Evolutionary conservation across 345 rosid species (phyloP).

Genomic region (Brassica incana): DNA sequence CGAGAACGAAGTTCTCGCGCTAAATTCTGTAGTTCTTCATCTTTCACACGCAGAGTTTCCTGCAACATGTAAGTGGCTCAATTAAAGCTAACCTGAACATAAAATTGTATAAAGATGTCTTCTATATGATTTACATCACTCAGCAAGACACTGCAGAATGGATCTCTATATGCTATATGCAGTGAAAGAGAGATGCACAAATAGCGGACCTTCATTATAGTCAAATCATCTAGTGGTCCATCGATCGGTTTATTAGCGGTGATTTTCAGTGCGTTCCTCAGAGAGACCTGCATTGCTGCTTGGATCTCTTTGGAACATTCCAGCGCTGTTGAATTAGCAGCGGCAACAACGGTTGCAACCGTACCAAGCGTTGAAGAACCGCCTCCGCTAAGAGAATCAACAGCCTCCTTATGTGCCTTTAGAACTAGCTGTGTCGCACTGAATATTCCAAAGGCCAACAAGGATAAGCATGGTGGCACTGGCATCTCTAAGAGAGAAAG

Average conservation of each 20-base stretch:
- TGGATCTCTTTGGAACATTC: slow-evolving; percentile 97
- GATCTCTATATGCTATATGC: too few species aligned
- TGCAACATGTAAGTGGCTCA: slow-evolving; percentile 39
- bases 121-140: not conserved
- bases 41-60: slow-evolving; percentile 96
- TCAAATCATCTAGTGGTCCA: slow-evolving; percentile 90
- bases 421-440: slow-evolving; percentile 94
- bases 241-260: slow-evolving; percentile 58
- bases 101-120: not conserved
- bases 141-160: slow-evolving; percentile 3
- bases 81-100: slow-evolving; percentile 4
- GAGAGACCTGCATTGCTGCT: slow-evolving; percentile 95
- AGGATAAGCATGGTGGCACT: not conserved
- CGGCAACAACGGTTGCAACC: slow-evolving; percentile 92
- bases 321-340: slow-evolving; percentile 94
- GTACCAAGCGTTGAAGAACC: slow-evolving; percentile 90
- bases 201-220: slow-evolving; percentile 80
- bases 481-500: not conserved
- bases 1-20: slow-evolving; percentile 88
- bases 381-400: slow-evolving; percentile 85
- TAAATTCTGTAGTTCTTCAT: slow-evolving; percentile 89
- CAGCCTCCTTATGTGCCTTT: slow-evolving; percentile 97
- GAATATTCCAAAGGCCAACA: slow-evolving; percentile 1
- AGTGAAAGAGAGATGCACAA: slow-evolving; percentile 8
- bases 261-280: slow-evolving; percentile 85